Evolutionary conservation across 1,284 basidiomycete species (phyloP).

Genomic region (Coniferiporia weirii): DNA sequence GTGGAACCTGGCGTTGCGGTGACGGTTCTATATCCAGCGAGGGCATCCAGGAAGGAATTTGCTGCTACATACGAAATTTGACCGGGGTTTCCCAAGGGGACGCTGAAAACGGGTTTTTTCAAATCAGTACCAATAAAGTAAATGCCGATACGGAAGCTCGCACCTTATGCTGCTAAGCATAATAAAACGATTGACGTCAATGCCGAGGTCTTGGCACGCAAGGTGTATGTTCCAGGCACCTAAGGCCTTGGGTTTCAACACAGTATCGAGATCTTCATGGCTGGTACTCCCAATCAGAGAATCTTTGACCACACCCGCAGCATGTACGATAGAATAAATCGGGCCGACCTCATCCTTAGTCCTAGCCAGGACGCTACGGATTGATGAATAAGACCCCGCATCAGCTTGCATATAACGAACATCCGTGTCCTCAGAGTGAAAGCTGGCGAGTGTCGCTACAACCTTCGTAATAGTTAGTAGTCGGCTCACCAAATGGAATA

Average conservation of each 20-base stretch:
- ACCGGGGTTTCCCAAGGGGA: constrained; percentile 28
- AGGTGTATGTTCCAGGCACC: constrained; percentile 31
- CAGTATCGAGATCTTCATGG: constrained; percentile 22
- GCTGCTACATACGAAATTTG: constrained; percentile 29
- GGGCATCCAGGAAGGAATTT: constrained; percentile 29
- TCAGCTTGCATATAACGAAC: constrained; percentile 21
- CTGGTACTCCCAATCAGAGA: constrained; percentile 23
- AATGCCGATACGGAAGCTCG: constrained; percentile 1
- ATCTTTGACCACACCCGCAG: constrained; percentile 26
- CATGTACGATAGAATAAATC: constrained; percentile 28
- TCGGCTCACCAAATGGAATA: neutral
- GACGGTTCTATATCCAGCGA: constrained; percentile 26
- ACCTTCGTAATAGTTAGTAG: constrained; percentile 3
- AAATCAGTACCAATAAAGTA: neutral
- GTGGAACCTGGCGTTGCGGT: neutral
- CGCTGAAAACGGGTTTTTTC: constrained; percentile 19
- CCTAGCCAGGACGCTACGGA: constrained; percentile 20
- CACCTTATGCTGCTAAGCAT: constrained; percentile 30
- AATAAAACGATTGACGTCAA: constrained; percentile 28
- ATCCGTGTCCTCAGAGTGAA: neutral
- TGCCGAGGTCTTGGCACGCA: constrained; percentile 24
- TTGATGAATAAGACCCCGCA: constrained; percentile 20
- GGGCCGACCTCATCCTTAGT: constrained; percentile 21
- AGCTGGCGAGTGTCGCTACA: constrained; percentile 2
- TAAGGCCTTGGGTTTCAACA: constrained; percentile 26